These are phyloP conservation scores for Penicillium decumbens DNA, from an alignment of 2,329 filamentous ascomycete genomes.

Conservation along the genomic window DNA sequence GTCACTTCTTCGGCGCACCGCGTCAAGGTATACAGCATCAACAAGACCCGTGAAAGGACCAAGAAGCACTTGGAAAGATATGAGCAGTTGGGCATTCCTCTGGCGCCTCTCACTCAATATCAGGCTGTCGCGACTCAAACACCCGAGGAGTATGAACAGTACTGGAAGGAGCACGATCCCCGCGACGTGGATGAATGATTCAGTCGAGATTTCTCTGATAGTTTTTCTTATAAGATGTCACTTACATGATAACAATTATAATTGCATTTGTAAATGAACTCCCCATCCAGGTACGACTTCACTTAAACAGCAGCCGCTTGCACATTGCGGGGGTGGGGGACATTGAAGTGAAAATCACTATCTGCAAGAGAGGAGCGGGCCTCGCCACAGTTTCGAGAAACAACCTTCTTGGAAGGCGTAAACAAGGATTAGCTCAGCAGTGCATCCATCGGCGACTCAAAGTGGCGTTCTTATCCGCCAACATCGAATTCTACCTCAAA, in stretches of 20 bases:
- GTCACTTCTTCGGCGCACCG: constrained; percentile 39
- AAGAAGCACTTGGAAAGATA: constrained; percentile 27
- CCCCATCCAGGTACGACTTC: too few species aligned
- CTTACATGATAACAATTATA: background rate
- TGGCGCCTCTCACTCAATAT: constrained; percentile 33
- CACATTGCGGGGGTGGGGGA: too few species aligned
- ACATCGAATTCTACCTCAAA: background rate
- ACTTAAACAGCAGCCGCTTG: too few species aligned
- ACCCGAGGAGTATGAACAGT: constrained; percentile 29
- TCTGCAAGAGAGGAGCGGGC: too few species aligned
- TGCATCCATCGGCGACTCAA: background rate
- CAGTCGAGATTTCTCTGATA: background rate
- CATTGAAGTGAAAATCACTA: too few species aligned
- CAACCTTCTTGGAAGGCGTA: background rate
- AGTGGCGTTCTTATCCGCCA: background rate
- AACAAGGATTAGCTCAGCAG: constrained; percentile 11
- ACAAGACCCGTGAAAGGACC: constrained; percentile 29
- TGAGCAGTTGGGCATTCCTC: constrained; percentile 27
- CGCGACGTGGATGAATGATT: constrained; percentile 24
- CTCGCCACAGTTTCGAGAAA: background rate
- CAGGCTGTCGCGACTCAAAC: constrained; percentile 28
- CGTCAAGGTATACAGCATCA: constrained; percentile 38
- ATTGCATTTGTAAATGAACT: background rate
- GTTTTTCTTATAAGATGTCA: background rate
- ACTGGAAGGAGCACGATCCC: constrained; percentile 30